Percentiles rank a stretch among this genome's conserved stretches.
Evolutionary conservation across 73 alveolate species (phyloP).

Genomic region (Paramecium tetraurelia): DNA sequence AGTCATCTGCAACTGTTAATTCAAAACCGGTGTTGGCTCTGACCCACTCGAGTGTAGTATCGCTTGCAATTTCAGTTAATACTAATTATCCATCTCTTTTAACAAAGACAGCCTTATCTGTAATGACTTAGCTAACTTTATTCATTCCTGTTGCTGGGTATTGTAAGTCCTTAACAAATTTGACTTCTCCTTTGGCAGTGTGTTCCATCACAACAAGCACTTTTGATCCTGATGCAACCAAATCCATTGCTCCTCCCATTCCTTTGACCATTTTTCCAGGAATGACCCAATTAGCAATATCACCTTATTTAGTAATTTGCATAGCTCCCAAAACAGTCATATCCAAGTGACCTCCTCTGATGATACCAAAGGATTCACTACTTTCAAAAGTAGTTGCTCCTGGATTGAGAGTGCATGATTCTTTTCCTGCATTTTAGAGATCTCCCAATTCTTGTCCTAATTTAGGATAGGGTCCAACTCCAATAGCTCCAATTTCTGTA

Average conservation of each 20-base stretch:
- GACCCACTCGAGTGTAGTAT: slow-evolving; percentile 72
- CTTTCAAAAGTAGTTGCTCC: slow-evolving; percentile 87
- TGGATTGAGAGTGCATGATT: slow-evolving; percentile 78
- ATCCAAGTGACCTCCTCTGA: slow-evolving; percentile 90
- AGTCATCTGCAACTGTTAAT: slow-evolving; percentile 66
- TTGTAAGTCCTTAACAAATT: slow-evolving; percentile 70
- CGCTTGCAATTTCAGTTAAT: slow-evolving; percentile 72
- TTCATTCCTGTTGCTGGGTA: slow-evolving; percentile 81
- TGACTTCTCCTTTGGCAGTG: slow-evolving; percentile 71
- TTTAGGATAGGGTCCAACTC: slow-evolving; percentile 83
- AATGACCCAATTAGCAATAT: slow-evolving; percentile 95
- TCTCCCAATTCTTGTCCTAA: slow-evolving; percentile 85
- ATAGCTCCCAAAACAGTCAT: slow-evolving; percentile 86
- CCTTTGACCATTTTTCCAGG: slow-evolving; percentile 96
- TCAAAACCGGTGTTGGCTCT: slow-evolving; percentile 73
- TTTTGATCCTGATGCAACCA: slow-evolving; percentile 75
- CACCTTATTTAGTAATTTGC: slow-evolving; percentile 86
- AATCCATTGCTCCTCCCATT: slow-evolving; percentile 94
- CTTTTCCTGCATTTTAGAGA: slow-evolving; percentile 92
- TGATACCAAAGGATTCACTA: slow-evolving; percentile 89
- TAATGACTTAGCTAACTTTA: slow-evolving; percentile 73
- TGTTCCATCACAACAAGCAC: slow-evolving; percentile 85
- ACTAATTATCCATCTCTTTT: slow-evolving; percentile 65
- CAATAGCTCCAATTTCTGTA: slow-evolving; percentile 84
- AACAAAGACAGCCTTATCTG: slow-evolving; percentile 79